A percentile compares a stretch with the other conserved stretches of the same genome.
These are phyloP conservation scores for Diutina siamensis DNA, from an alignment of 1,139 yeast genomes.

Conservation along the genomic window DNA sequence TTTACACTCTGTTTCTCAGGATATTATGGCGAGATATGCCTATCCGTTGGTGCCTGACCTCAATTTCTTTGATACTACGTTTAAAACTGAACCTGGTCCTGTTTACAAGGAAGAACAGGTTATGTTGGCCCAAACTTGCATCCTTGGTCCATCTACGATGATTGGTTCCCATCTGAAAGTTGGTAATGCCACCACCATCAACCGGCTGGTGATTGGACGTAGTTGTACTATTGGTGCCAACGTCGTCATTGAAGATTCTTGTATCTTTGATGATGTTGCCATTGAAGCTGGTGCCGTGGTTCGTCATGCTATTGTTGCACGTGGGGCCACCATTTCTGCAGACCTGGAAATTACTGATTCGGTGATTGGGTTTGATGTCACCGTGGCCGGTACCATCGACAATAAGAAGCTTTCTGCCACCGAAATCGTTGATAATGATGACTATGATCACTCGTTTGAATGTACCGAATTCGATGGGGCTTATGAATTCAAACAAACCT, in stretches of 20 bases:
- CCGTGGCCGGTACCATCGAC: slow-evolving; percentile 32
- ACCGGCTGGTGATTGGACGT: slow-evolving; percentile 71
- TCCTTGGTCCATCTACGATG: slow-evolving; percentile 61
- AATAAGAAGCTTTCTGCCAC: slow-evolving; percentile 35
- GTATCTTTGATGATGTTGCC: slow-evolving; percentile 73
- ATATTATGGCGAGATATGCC: slow-evolving; percentile 80
- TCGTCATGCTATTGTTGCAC: slow-evolving; percentile 58
- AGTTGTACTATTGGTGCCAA: slow-evolving; percentile 75
- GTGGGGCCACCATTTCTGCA: slow-evolving; percentile 28
- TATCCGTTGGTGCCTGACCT: slow-evolving; percentile 88
- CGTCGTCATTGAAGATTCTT: slow-evolving; percentile 59
- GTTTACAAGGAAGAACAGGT: slow-evolving; percentile 78
- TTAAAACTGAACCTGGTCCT: slow-evolving; percentile 71
- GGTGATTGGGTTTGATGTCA: slow-evolving; percentile 71
- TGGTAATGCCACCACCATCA: slow-evolving; percentile 44
- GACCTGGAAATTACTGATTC: slow-evolving; percentile 51
- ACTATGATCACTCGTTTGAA: slow-evolving; percentile 15
- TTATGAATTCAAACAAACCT: neutral
- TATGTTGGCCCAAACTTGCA: slow-evolving; percentile 85
- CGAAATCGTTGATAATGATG: slow-evolving; percentile 33
- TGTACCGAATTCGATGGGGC: slow-evolving; percentile 16
- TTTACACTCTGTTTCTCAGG: slow-evolving; percentile 86
- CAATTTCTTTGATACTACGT: slow-evolving; percentile 62
- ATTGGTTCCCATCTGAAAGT: slow-evolving; percentile 68
- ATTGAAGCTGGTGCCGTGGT: slow-evolving; percentile 57